Evolutionary conservation across 345 rosid species (phyloP).

Genomic region (Moricandia arvensis): DNA sequence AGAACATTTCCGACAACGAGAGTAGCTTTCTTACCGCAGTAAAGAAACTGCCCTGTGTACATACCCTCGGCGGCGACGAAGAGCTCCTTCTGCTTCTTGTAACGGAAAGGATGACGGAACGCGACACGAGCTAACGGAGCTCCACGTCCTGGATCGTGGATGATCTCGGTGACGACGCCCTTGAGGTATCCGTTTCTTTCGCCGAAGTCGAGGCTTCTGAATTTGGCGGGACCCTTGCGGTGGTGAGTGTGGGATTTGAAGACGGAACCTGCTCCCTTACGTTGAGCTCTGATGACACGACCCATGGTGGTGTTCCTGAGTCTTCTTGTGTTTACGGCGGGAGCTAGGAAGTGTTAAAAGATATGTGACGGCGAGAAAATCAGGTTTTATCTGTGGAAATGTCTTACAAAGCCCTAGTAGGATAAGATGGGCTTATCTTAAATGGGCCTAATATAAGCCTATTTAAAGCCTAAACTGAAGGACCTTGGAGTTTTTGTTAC

Average conservation of each 20-base stretch:
- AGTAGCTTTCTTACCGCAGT: not conserved
- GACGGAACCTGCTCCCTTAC: conserved; percentile 75
- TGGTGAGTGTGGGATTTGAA: conserved; percentile 78
- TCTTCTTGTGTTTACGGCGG: conserved; percentile 24
- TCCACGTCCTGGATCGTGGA: not conserved
- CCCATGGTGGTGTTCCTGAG: conserved; percentile 41
- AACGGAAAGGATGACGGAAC: not conserved
- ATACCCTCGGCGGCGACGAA: not conserved
- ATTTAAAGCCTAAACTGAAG: not conserved
- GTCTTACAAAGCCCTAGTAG: conserved; percentile 29
- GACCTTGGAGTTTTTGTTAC: not conserved
- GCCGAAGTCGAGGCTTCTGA: not conserved
- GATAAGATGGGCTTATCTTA: not conserved
- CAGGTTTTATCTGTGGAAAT: not conserved
- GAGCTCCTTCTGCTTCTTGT: not conserved
- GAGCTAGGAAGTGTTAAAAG: not conserved
- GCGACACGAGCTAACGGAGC: not conserved
- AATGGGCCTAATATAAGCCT: conserved; percentile 1
- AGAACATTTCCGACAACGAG: not conserved
- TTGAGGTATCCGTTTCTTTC: not conserved
- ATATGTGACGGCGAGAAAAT: not conserved
- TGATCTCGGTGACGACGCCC: not conserved
- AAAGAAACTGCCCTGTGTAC: not conserved
- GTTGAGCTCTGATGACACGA: conserved; percentile 69
- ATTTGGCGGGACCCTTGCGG: conserved; percentile 60